Evolutionary conservation across 257 asterid genomes (phyloP).

Genomic region (Fraxinus pennsylvanica): DNA sequence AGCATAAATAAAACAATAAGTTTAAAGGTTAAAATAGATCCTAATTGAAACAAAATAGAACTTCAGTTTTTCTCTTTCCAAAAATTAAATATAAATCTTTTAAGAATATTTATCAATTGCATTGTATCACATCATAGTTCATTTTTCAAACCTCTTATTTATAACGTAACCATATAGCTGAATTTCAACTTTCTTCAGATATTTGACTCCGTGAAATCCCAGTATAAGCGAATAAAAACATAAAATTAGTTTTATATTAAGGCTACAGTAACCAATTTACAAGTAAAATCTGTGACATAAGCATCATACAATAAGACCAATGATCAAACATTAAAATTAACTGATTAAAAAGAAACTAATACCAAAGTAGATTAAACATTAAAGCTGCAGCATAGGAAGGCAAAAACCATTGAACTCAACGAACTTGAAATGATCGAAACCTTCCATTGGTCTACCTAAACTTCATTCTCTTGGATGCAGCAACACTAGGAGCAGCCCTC

Average conservation of each 20-base stretch:
- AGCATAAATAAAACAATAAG: no score
- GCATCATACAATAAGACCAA: not conserved
- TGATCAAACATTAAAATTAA: not conserved
- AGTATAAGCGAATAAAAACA: not conserved
- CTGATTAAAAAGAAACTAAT: not conserved
- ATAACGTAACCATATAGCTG: not conserved
- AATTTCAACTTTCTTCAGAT: not conserved
- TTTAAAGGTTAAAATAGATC: no score
- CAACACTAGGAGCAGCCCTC: constrained; percentile 43
- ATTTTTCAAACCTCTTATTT: no score
- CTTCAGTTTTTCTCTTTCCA: no score
- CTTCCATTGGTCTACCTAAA: constrained; percentile 44
- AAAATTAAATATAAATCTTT: no score
- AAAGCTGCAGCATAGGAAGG: not conserved
- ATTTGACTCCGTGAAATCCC: not conserved
- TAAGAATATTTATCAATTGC: no score
- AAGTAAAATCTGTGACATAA: not conserved
- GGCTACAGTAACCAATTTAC: not conserved
- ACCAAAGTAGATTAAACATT: not conserved
- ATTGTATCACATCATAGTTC: no score
- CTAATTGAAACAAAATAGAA: no score
- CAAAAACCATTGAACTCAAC: not conserved
- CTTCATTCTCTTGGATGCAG: constrained; percentile 48
- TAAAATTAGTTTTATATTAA: not conserved
- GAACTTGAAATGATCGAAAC: not conserved